These are phyloP conservation scores for Heritiera littoralis DNA, from an alignment of 345 rosid genomes.

Conservation along the genomic window DNA sequence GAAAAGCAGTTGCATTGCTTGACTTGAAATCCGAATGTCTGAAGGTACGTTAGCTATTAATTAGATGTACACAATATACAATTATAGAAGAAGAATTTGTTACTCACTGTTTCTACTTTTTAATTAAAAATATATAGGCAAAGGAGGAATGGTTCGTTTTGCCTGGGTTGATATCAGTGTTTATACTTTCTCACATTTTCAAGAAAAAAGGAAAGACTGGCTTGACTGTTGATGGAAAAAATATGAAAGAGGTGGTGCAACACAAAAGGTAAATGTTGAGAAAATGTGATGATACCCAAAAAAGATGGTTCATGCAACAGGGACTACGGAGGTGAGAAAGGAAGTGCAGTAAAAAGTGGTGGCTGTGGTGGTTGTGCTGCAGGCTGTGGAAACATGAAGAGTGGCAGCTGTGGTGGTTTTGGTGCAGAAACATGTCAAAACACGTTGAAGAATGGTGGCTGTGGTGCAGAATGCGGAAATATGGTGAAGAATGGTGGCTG, in stretches of 20 bases:
- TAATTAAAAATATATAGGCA: constrained; percentile 49
- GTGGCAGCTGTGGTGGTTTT: constrained; percentile 10
- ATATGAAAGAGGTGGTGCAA: constrained; percentile 24
- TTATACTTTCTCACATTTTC: constrained; percentile 54
- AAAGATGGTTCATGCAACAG: constrained; percentile 31
- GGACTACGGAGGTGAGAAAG: constrained; percentile 36
- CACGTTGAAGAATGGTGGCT: constrained; percentile 9
- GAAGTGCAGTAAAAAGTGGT: constrained; percentile 7
- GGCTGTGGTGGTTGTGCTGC: constrained; percentile 5
- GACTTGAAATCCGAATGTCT: constrained; percentile 59
- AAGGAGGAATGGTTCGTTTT: constrained; percentile 64
- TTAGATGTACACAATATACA: constrained; percentile 1
- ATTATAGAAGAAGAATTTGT: constrained; percentile 8
- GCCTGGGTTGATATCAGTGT: constrained; percentile 57
- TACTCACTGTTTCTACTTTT: not conserved
- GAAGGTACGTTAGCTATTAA: constrained; percentile 47
- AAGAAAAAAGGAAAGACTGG: constrained; percentile 47
- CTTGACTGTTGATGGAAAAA: constrained; percentile 25
- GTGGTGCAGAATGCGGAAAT: constrained; percentile 8
- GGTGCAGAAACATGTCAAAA: constrained; percentile 15
- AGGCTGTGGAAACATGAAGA: not conserved
- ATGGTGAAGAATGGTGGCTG: constrained; percentile 26
- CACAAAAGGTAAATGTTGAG: constrained; percentile 21
- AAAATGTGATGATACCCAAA: constrained; percentile 18
- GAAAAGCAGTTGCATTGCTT: constrained; percentile 80